Conservation (phyloP, 495 filamentous ascomycete species). For the Penicillium roqueforti region DNA sequence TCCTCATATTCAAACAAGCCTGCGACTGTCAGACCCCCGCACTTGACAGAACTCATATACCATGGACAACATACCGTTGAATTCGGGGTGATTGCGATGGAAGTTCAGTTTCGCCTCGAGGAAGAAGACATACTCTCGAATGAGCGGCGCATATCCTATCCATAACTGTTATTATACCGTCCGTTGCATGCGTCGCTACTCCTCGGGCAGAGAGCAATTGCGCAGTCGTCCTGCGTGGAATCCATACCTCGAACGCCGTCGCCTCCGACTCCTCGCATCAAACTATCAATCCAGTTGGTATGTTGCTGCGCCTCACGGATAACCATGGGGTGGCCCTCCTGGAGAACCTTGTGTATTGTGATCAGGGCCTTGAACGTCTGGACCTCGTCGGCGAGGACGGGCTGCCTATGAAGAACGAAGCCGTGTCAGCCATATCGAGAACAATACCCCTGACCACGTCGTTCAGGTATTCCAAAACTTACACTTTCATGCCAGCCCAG, state of each 20-base stretch:
- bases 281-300: slow-evolving; percentile 85
- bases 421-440: slow-evolving; percentile 4
- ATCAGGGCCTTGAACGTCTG: slow-evolving; percentile 93
- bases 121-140: slow-evolving; percentile 93
- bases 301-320: slow-evolving; percentile 87
- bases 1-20: slow-evolving; percentile 96
- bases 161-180: slow-evolving; percentile 13
- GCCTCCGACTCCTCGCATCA: slow-evolving; percentile 77
- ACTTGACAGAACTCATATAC: background rate
- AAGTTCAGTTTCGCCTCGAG: slow-evolving; percentile 89
- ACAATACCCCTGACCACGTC: background rate
- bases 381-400: slow-evolving; percentile 90
- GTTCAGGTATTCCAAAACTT: slow-evolving; percentile 26
- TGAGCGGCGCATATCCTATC: slow-evolving; percentile 82
- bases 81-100: slow-evolving; percentile 94
- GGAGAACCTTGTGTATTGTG: slow-evolving; percentile 91
- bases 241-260: slow-evolving; percentile 74
- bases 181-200: slow-evolving; percentile 2
- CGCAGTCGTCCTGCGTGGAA: background rate
- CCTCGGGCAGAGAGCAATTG: background rate
- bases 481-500: slow-evolving; percentile 99
- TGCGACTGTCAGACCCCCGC: slow-evolving; percentile 28
- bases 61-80: slow-evolving; percentile 65
- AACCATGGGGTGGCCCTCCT: slow-evolving; percentile 88
- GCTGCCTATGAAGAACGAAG: slow-evolving; percentile 58